Conservation (phyloP, 163 green algal species). For the Scenedesmus sp. region DNA sequence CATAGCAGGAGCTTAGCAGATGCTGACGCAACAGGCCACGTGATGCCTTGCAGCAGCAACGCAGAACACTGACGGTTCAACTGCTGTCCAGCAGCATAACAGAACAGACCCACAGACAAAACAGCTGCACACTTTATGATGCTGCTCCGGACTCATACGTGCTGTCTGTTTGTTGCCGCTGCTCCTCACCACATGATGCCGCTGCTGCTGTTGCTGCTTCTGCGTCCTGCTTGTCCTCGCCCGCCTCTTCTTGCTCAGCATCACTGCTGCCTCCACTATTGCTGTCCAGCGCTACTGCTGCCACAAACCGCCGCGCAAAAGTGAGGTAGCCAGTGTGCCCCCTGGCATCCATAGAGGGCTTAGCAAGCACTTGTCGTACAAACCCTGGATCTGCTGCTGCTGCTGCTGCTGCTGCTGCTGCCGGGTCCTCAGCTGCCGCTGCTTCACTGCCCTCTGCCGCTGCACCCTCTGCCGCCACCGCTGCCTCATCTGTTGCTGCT, state of each 20-base stretch:
- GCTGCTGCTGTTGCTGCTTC: conserved; percentile 3
- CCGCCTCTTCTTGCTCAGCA: background rate
- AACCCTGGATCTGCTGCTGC: background rate
- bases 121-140: background rate
- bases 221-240: background rate
- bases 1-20: too few species aligned
- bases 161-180: background rate
- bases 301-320: conserved; percentile 70
- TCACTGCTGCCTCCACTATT: conserved; percentile 6
- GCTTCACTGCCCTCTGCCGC: conserved; percentile 5
- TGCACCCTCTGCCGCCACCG: conserved; percentile 45
- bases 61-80: too few species aligned
- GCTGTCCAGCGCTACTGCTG: background rate
- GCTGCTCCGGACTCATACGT: background rate
- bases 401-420: conserved; percentile 43
- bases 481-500: conserved; percentile 23
- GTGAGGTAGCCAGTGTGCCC: conserved; percentile 73
- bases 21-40: too few species aligned
- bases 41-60: too few species aligned
- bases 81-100: too few species aligned
- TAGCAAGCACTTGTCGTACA: conserved; percentile 42
- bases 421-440: conserved; percentile 9
- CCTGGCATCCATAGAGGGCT: conserved; percentile 59
- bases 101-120: too few species aligned
- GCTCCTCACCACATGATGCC: background rate